Evolutionary conservation across 306 rosid species (phyloP).

Genomic region (Herpetospermum pedunculosum): DNA sequence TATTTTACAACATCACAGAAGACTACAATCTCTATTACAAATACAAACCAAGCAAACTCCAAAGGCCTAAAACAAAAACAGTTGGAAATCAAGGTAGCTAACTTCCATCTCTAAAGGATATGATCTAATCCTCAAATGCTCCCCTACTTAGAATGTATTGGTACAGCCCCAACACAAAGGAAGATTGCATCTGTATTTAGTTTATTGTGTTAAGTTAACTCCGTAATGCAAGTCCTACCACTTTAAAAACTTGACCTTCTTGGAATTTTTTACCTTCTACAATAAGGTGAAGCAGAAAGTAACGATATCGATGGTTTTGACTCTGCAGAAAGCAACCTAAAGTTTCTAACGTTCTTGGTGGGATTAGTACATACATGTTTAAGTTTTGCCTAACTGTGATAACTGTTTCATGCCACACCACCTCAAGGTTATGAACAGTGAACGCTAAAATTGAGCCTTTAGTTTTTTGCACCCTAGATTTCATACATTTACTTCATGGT

Average conservation of each 20-base stretch:
- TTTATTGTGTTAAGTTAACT: background rate
- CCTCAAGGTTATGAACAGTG: background rate
- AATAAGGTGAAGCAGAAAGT: background rate
- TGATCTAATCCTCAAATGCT: background rate
- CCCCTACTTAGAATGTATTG: background rate
- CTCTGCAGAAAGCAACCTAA: background rate
- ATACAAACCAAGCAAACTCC: background rate
- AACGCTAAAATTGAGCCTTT: background rate
- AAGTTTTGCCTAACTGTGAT: background rate
- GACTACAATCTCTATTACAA: background rate
- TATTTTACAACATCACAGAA: background rate
- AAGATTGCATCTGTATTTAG: background rate
- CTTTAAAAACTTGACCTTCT: background rate
- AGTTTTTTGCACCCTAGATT: background rate
- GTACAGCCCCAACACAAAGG: background rate
- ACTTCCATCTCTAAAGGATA: background rate
- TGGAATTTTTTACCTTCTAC: background rate
- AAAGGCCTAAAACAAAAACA: background rate
- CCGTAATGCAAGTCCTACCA: background rate
- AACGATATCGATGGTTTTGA: background rate
- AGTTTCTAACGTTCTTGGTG: background rate
- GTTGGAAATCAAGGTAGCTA: background rate
- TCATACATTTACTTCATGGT: background rate
- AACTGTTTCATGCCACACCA: background rate
- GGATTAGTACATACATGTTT: background rate